Percentiles rank a stretch among this genome's conserved stretches.
These are phyloP conservation scores for Microcyclosporella mali DNA, from an alignment of 2,329 filamentous ascomycete genomes.

Conservation along the genomic window DNA sequence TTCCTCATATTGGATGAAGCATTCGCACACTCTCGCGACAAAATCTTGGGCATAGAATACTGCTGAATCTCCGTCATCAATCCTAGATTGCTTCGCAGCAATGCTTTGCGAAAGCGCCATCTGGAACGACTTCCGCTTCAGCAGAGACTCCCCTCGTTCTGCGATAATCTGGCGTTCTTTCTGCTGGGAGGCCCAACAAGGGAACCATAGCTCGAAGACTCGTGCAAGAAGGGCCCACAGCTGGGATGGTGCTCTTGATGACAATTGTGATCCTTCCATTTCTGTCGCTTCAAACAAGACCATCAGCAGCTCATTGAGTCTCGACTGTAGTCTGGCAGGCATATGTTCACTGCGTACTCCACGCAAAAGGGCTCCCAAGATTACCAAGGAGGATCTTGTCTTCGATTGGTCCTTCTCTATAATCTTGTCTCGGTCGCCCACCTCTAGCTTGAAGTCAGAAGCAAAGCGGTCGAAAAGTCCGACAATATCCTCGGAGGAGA, in stretches of 20 bases:
- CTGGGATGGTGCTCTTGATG: neutral
- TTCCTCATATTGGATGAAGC: constrained; percentile 7
- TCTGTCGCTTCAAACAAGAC: constrained; percentile 4
- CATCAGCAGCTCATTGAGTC: constrained; percentile 7
- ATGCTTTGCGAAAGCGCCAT: constrained; percentile 4
- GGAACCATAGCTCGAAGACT: constrained; percentile 19
- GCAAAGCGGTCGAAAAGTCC: constrained; percentile 1
- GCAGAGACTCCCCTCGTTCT: neutral
- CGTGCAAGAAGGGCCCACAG: constrained; percentile 17
- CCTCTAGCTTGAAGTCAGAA: neutral
- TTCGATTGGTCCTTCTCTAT: neutral
- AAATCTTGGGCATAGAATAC: constrained; percentile 7
- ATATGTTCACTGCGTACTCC: constrained; percentile 11
- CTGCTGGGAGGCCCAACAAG: constrained; percentile 11
- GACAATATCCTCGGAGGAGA: constrained; percentile 14
- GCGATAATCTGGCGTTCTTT: constrained; percentile 1
- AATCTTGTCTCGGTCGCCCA: neutral
- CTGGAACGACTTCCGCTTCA: constrained; percentile 9
- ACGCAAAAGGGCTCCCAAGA: constrained; percentile 8
- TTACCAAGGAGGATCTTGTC: neutral
- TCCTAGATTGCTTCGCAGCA: too few species aligned
- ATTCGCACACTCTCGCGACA: constrained; percentile 10
- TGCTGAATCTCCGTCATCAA: too few species aligned
- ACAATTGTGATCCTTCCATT: neutral
- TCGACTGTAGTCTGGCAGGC: constrained; percentile 7